Conservation (phyloP, 768 basidiomycete species). For the Leccinum longicurvipes region DNA sequence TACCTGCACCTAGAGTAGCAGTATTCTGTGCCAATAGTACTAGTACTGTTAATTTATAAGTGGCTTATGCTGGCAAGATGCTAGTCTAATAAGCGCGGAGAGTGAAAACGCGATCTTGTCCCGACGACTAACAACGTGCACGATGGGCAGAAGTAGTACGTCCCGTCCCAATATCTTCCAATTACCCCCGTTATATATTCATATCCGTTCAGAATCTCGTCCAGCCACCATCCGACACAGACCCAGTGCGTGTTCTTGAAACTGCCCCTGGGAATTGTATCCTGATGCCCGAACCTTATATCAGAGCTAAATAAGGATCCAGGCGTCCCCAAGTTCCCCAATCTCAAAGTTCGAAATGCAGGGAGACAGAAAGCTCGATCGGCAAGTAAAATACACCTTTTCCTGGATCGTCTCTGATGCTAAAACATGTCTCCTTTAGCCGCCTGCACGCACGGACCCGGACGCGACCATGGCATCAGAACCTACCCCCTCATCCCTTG, state of each 20-base stretch:
- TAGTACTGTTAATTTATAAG: no score
- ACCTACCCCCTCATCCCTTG: slow-evolving; percentile 63
- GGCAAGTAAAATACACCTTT: slow-evolving; percentile 33
- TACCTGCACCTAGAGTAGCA: no score
- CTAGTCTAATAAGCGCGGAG: slow-evolving; percentile 6
- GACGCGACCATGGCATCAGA: slow-evolving; percentile 71
- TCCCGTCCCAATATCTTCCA: background rate
- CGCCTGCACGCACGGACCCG: slow-evolving; percentile 37
- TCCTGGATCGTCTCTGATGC: no score
- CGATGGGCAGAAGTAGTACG: slow-evolving; percentile 33
- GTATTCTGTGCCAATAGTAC: no score
- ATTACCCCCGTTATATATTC: background rate
- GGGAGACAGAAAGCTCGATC: slow-evolving; percentile 44
- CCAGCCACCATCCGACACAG: slow-evolving; percentile 25
- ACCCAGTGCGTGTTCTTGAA: slow-evolving; percentile 18
- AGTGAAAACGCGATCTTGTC: slow-evolving; percentile 1
- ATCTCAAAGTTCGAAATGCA: slow-evolving; percentile 59
- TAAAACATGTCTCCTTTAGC: slow-evolving; percentile 13
- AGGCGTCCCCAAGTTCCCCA: slow-evolving; percentile 79
- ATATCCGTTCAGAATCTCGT: slow-evolving; percentile 17
- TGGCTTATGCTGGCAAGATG: no score
- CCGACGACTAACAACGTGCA: background rate
- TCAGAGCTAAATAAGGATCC: slow-evolving; percentile 85
- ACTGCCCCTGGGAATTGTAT: slow-evolving; percentile 5
- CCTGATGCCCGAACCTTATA: background rate